These are phyloP conservation scores for Bryoglossum gracile DNA, from an alignment of 495 filamentous ascomycete genomes.

Conservation along the genomic window DNA sequence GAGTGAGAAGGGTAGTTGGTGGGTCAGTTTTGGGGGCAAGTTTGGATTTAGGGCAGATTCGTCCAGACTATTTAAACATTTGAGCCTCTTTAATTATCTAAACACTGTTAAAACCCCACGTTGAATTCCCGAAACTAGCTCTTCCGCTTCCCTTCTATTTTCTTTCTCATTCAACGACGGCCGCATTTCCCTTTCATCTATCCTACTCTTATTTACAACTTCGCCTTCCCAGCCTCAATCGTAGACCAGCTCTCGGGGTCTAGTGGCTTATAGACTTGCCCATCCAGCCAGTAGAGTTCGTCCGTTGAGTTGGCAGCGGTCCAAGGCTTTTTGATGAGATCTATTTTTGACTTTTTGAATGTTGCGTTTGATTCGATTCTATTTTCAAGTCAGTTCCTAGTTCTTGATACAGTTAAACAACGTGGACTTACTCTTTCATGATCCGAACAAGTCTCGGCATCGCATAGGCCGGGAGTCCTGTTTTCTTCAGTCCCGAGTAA, in stretches of 20 bases:
- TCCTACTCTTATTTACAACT: no score
- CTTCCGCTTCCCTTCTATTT: no score
- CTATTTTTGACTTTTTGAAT: conserved; percentile 47
- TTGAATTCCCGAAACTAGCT: no score
- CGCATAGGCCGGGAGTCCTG: conserved; percentile 43
- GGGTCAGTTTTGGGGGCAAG: no score
- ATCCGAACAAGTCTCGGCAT: conserved; percentile 43
- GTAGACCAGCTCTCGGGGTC: conserved; percentile 33
- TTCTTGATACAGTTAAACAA: not conserved
- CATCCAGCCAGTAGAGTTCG: conserved; percentile 42
- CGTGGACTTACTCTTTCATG: conserved; percentile 38
- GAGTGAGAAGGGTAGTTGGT: no score
- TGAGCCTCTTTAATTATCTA: no score
- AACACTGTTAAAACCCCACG: no score
- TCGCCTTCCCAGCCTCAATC: conserved; percentile 42
- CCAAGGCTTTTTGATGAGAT: conserved; percentile 41
- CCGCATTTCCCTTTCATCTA: no score
- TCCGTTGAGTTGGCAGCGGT: conserved; percentile 34
- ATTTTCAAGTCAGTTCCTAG: not conserved
- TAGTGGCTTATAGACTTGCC: conserved; percentile 35
- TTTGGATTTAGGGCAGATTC: no score
- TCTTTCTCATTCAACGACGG: no score
- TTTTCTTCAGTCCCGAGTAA: conserved; percentile 36
- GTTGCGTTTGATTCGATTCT: conserved; percentile 44
- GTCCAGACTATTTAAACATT: no score